These are phyloP conservation scores for Carallia pectinifolia DNA, from an alignment of 345 rosid genomes.

Conservation along the genomic window DNA sequence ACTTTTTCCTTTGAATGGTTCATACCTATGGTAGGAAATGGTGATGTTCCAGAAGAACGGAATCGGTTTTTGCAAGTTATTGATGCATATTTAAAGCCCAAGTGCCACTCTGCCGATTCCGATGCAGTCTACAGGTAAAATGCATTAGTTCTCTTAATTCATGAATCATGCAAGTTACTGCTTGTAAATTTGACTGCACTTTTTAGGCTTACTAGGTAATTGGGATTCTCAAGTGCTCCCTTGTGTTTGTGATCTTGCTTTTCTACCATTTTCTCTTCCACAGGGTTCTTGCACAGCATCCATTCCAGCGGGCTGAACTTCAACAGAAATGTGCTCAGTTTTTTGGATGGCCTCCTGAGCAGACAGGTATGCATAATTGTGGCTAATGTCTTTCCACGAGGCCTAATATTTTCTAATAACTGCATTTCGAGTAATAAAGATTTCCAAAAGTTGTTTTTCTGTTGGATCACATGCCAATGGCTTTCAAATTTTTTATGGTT, in stretches of 20 bases:
- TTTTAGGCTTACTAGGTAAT: not conserved
- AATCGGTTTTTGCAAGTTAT: conserved; percentile 59
- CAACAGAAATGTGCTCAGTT: conserved; percentile 56
- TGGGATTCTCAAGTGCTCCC: not conserved
- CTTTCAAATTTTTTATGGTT: not conserved
- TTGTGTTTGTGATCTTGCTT: not conserved
- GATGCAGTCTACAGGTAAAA: conserved; percentile 57
- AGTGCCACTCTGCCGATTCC: conserved; percentile 78
- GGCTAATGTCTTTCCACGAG: not conserved
- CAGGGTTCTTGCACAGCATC: conserved; percentile 61
- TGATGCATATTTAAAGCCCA: conserved; percentile 78
- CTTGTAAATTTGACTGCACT: not conserved
- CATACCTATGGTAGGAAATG: conserved; percentile 36
- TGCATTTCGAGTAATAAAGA: not conserved
- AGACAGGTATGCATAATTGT: conserved; percentile 52
- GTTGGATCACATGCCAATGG: not conserved
- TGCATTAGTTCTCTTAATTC: conserved; percentile 4
- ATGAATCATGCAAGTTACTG: not conserved
- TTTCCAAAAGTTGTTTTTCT: not conserved
- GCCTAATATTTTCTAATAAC: not conserved
- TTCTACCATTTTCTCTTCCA: conserved; percentile 10
- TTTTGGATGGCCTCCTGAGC: conserved; percentile 86
- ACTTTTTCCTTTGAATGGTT: conserved; percentile 2
- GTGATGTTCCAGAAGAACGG: conserved; percentile 29
- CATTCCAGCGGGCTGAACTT: conserved; percentile 55